Conservation (phyloP, 176 grass and related monocot species). For the Carex myosuroides region DNA sequence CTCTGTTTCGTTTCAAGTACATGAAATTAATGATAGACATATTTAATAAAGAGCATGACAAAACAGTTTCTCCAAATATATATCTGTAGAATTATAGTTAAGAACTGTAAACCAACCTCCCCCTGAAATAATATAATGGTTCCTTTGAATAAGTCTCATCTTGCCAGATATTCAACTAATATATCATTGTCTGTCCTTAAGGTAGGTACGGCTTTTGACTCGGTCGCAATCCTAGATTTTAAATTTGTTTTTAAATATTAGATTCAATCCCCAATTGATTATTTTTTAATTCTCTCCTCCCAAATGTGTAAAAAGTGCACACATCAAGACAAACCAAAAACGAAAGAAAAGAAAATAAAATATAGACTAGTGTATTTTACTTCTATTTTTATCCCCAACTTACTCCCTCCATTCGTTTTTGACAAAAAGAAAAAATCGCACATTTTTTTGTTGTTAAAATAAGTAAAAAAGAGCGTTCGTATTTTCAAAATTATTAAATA, state of each 20-base stretch:
- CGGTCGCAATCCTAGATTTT: background rate
- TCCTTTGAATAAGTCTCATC: background rate
- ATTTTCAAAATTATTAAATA: no score
- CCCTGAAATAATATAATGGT: background rate
- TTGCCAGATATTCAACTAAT: background rate
- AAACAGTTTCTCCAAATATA: background rate
- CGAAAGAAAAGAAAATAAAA: background rate
- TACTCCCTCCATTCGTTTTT: no score
- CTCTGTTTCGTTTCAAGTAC: no score
- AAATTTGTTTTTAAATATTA: background rate
- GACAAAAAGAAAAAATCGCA: no score
- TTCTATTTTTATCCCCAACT: no score
- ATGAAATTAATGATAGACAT: no score
- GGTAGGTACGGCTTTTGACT: background rate
- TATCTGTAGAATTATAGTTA: background rate
- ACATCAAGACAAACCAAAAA: background rate
- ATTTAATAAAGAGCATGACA: no score
- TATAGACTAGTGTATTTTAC: no score
- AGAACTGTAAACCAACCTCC: no score
- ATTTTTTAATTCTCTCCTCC: background rate
- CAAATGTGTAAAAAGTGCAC: background rate
- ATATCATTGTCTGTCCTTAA: background rate
- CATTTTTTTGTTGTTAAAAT: no score
- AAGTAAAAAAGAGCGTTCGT: no score
- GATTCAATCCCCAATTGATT: background rate